Evolutionary conservation across 169 alveolate species (phyloP).

Genomic region (Toxoplasma gondii): DNA sequence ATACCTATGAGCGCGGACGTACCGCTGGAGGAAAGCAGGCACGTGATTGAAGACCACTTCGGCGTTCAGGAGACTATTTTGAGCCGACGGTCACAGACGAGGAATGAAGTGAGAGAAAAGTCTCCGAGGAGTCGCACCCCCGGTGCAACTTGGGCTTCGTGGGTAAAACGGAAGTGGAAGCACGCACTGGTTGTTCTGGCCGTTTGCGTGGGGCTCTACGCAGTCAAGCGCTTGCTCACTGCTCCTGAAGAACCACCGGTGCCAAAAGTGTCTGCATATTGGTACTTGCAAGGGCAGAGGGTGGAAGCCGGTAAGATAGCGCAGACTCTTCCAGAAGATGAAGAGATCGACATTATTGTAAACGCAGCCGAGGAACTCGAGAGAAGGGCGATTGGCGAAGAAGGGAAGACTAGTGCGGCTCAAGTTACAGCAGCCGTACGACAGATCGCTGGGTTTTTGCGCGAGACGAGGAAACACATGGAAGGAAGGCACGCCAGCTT

Average conservation of each 20-base stretch:
- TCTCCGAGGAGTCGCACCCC: too few species aligned
- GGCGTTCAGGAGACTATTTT: too few species aligned
- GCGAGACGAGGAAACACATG: neutral
- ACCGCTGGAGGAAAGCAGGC: too few species aligned
- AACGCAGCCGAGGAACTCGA: neutral
- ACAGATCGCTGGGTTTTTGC: neutral
- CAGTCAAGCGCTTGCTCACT: neutral
- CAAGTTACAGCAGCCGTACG: neutral
- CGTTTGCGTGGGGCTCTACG: neutral
- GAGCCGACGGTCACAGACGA: too few species aligned
- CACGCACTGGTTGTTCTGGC: neutral
- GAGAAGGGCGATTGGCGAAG: neutral
- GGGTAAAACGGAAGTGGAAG: neutral
- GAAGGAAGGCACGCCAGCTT: neutral
- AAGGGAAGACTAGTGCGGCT: neutral
- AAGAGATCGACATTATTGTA: neutral
- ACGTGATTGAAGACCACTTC: too few species aligned
- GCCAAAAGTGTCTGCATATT: neutral
- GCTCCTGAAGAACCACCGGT: neutral
- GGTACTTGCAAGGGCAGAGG: neutral
- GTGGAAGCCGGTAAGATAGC: neutral
- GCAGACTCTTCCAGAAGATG: neutral
- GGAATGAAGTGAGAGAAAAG: too few species aligned
- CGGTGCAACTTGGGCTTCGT: neutral
- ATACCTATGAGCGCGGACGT: too few species aligned